phyloP scores from a whole-genome alignment of 768 basidiomycete genomes.

The Termitomyces eurrhizus region DNA sequence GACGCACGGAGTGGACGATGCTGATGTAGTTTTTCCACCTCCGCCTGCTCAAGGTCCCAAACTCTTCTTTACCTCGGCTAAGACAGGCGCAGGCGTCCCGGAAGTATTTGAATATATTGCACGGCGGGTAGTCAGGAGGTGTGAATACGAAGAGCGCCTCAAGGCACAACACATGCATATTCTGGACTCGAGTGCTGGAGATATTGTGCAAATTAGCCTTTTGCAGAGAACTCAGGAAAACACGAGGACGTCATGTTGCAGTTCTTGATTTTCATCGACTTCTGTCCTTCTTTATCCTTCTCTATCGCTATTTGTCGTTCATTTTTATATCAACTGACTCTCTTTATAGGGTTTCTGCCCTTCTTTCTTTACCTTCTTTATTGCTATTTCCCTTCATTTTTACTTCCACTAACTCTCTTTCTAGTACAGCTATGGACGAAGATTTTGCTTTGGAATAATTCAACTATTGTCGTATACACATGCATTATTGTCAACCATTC shows the following conservation, averaged over 20 bases:
- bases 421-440: neutral
- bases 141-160: constrained; percentile 63
- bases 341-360: neutral
- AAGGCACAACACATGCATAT: constrained; percentile 42
- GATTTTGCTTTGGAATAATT: neutral
- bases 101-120: constrained; percentile 81
- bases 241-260: constrained; percentile 10
- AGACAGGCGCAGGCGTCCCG: constrained; percentile 67
- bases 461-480: neutral
- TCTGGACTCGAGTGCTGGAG: constrained; percentile 30
- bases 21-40: constrained; percentile 18
- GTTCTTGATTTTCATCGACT: constrained; percentile 3
- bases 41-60: constrained; percentile 54
- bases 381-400: neutral
- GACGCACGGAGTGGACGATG: neutral
- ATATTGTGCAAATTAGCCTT: constrained; percentile 33
- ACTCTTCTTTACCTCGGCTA: constrained; percentile 75
- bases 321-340: neutral
- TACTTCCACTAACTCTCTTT: neutral
- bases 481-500: neutral
- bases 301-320: neutral
- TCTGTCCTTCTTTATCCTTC: neutral
- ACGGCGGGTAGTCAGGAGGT: constrained; percentile 51
- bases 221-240: neutral
- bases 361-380: neutral